Percentiles rank a stretch among this genome's conserved stretches.
These are phyloP conservation scores for Solanum lignicaule DNA, from an alignment of 257 asterid species.

Conservation along the genomic window DNA sequence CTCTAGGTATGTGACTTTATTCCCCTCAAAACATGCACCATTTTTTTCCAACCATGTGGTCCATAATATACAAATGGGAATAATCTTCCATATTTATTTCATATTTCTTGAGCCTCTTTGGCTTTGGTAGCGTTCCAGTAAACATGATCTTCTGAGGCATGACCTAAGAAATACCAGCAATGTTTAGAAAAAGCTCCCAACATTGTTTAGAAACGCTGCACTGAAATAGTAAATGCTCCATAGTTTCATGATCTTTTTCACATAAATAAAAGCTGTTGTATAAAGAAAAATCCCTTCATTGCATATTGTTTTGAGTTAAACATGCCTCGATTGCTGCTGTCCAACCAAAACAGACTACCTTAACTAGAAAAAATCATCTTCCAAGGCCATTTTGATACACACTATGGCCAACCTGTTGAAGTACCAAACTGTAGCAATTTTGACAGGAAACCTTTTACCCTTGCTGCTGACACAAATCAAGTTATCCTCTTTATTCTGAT, in stretches of 20 bases:
- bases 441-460: not conserved
- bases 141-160: not conserved
- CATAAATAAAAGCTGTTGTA: not conserved
- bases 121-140: not conserved
- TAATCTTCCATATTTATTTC: not conserved
- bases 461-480: not conserved
- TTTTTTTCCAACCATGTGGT: not conserved
- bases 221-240: not conserved
- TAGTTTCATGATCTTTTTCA: not conserved
- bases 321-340: not conserved
- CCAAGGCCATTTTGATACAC: not conserved
- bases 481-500: not conserved
- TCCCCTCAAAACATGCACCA: not conserved
- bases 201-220: not conserved
- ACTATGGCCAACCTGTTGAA: not conserved
- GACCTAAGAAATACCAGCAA: not conserved
- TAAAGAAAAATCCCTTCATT: not conserved
- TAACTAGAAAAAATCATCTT: not conserved
- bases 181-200: not conserved
- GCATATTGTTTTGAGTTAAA: not conserved
- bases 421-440: not conserved
- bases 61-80: not conserved
- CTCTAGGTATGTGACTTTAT: not conserved
- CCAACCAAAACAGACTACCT: not conserved
- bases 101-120: not conserved